Evolutionary conservation across 306 rosid species (phyloP).

Genomic region (Quercus suber): DNA sequence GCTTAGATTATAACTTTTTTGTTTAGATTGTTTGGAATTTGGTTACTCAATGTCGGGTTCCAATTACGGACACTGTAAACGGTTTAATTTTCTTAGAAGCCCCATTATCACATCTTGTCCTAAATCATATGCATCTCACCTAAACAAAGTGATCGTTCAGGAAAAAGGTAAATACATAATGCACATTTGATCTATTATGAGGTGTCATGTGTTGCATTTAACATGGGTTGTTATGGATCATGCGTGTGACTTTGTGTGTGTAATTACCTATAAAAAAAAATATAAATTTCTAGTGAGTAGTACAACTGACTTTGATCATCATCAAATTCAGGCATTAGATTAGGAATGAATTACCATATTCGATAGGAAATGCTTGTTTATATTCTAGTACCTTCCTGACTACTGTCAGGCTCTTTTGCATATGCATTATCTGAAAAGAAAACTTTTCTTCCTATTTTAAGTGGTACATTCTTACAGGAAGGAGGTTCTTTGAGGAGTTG

Average conservation of each 20-base stretch:
- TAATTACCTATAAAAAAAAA: too few relatives aligned
- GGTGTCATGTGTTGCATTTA: background rate
- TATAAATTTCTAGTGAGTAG: too few relatives aligned
- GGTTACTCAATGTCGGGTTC: background rate
- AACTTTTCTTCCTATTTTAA: slow-evolving; percentile 12
- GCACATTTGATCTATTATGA: background rate
- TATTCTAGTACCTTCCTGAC: background rate
- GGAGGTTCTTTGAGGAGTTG: slow-evolving; percentile 95
- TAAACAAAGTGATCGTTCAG: too few relatives aligned
- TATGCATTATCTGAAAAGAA: slow-evolving; percentile 13
- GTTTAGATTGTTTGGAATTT: background rate
- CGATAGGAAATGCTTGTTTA: background rate
- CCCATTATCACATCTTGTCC: background rate
- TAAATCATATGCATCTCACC: too few relatives aligned
- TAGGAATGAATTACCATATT: background rate
- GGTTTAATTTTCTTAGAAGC: background rate
- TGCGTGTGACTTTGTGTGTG: background rate
- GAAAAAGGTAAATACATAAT: background rate
- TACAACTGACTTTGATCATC: background rate
- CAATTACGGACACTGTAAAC: background rate
- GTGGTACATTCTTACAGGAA: slow-evolving; percentile 52
- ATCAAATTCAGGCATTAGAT: background rate
- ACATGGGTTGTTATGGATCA: background rate
- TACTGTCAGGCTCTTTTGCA: background rate
- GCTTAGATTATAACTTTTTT: background rate